A percentile compares a stretch with the other conserved stretches of the same genome.
These are phyloP conservation scores for Phytopythium delawarense DNA, from an alignment of 352 stramenopile genomes.

Conservation along the genomic window DNA sequence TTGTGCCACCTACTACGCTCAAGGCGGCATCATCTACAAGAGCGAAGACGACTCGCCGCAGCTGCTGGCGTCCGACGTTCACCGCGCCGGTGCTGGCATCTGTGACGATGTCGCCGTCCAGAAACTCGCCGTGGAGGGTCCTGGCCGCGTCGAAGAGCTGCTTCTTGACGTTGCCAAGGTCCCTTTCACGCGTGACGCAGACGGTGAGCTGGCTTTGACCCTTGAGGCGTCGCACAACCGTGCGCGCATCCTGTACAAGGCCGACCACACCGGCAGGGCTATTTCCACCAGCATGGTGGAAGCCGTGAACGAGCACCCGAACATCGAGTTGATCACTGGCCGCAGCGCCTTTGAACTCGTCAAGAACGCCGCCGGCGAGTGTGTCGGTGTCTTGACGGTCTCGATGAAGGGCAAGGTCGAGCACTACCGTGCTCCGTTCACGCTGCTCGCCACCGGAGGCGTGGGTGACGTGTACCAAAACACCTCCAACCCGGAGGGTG, in stretches of 20 bases:
- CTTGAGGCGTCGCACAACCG: conserved; percentile 92
- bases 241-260: conserved; percentile 92
- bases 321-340: conserved; percentile 74
- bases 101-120: conserved; percentile 89
- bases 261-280: conserved; percentile 90
- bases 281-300: conserved; percentile 91
- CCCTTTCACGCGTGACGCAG: conserved; percentile 82
- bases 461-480: conserved; percentile 94
- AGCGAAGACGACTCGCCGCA: conserved; percentile 80
- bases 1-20: conserved; percentile 94
- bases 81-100: conserved; percentile 85
- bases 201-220: conserved; percentile 68
- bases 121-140: conserved; percentile 91
- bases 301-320: conserved; percentile 79
- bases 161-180: conserved; percentile 86
- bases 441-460: conserved; percentile 91
- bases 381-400: conserved; percentile 74
- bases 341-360: conserved; percentile 77
- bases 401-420: conserved; percentile 46
- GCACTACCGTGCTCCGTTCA: conserved; percentile 74
- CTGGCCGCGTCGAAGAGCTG: conserved; percentile 85
- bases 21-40: conserved; percentile 96
- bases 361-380: conserved; percentile 50
- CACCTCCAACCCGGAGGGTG: conserved; percentile 90
- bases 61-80: conserved; percentile 87